Conservation (phyloP, 371 early-diverging fungal species). For the Lichtheimia ramosa region DNA sequence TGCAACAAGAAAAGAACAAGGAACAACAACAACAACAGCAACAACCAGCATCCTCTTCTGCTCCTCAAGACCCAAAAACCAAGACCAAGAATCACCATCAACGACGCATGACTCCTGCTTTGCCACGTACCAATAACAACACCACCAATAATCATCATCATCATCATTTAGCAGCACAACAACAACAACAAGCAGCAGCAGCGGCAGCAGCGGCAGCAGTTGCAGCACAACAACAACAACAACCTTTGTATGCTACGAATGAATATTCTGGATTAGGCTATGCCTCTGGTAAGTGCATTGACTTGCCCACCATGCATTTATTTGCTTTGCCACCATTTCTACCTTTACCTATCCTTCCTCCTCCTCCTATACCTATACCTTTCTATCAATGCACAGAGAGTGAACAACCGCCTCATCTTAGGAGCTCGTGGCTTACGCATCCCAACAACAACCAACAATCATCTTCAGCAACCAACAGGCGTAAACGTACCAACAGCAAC, state of each 20-base stretch:
- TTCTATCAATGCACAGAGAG: background rate
- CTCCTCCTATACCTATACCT: background rate
- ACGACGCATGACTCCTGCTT: conserved; percentile 1
- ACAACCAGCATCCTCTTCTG: background rate
- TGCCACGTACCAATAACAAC: conserved; percentile 2
- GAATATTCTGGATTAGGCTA: conserved; percentile 1
- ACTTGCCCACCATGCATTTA: background rate
- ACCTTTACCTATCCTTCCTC: too few species aligned
- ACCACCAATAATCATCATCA: background rate
- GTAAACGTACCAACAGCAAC: background rate
- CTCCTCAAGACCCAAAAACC: background rate
- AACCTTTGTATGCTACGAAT: background rate
- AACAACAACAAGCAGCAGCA: conserved; percentile 1
- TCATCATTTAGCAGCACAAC: background rate
- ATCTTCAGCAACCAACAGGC: too few species aligned
- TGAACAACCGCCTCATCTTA: background rate
- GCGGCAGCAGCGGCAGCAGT: conserved; percentile 2
- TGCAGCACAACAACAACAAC: conserved; percentile 1
- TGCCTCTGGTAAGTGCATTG: conserved; percentile 2
- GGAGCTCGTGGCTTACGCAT: too few species aligned
- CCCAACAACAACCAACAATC: too few species aligned
- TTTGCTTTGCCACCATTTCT: background rate
- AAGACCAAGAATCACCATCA: background rate
- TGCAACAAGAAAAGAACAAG: conserved; percentile 19
- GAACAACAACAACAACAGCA: conserved; percentile 7